Evolutionary conservation across 805 yeast species (phyloP).

Genomic region (Diddensiella transvaalensis): DNA sequence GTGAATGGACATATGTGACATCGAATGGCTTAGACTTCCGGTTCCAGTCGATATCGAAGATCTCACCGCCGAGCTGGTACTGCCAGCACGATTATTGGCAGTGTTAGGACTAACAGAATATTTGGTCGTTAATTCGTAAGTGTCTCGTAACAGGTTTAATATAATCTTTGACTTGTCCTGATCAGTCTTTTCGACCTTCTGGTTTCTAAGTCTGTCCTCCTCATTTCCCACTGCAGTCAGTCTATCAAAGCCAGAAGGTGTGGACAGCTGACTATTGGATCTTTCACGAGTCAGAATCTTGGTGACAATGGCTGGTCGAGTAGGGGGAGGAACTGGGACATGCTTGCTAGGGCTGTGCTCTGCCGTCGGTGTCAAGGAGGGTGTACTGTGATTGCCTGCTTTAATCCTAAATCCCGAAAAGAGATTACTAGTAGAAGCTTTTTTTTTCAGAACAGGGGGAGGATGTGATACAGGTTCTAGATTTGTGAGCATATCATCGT

Average conservation of each 20-base stretch:
- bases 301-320: background rate
- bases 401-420: constrained; percentile 1
- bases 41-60: background rate
- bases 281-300: background rate
- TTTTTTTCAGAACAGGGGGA: constrained; percentile 7
- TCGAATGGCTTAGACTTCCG: background rate
- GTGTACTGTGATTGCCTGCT: background rate
- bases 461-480: constrained; percentile 16
- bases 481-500: constrained; percentile 23
- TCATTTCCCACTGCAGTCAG: background rate
- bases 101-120: background rate
- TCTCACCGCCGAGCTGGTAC: background rate
- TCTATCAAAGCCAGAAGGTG: background rate
- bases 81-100: background rate
- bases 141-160: constrained; percentile 39
- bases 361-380: background rate
- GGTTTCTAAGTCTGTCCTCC: constrained; percentile 4
- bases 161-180: constrained; percentile 37
- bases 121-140: constrained; percentile 17
- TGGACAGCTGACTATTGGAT: background rate
- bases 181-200: constrained; percentile 8
- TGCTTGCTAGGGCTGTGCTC: background rate
- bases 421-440: constrained; percentile 6
- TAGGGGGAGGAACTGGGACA: background rate
- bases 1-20: background rate